Base-by-base conservation (phyloP, 2,329 filamentous ascomycete genomes). In the Amphichorda felina region DNA sequence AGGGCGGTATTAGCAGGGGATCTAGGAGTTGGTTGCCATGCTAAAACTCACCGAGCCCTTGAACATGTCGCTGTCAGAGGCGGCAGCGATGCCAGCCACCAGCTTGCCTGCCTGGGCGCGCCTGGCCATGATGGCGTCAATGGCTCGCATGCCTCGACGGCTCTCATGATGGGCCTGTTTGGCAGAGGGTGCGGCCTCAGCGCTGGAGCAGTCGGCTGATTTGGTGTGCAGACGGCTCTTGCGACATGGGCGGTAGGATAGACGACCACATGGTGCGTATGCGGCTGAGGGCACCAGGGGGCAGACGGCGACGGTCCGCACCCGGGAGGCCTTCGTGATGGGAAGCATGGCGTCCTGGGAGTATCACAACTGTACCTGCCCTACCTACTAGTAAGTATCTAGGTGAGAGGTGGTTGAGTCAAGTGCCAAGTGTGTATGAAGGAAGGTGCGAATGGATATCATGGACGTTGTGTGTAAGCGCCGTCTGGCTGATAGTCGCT, bases 51-150 rank as follows among this genome's bases (percentile, higher is more conserved):
- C 78, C 37, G 75, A 68, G 35, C 76, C 76, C 60, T 91, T 91
- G 60, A 93, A 95, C 65, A 82, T 77, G 48, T 88, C 81, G 55
- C 83, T 84, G 56, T 80, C 79, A 3, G 82, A 79, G 34, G 72
- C 70, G 8, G 86, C 83, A 22, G 88, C 89, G 32, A 85, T 72
- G 26, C 82, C 82, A 14, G 79, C 83, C 42, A 82, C 67, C 27
- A 91, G 65, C 48, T 74, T 77, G 3, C 80, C 81, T n/a, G 75
- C 71, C 49, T 81, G 83, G 41, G 70, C 71, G 33, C 89, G 73
- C 36, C 56, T 47, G 5, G 49, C 51, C 19, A 50, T 41, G 15
- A 59, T 48, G 4, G 50, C 50, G 21, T 30, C 31, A n/a, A 38
- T 34, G 10, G 18, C 32, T 5, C 16, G 18, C 22, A 21, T 28